A percentile compares a stretch with the other conserved stretches of the same genome.
Evolutionary conservation across 192 early-diverging fungal genomes (phyloP).

Genomic region (Funneliformis mosseae): DNA sequence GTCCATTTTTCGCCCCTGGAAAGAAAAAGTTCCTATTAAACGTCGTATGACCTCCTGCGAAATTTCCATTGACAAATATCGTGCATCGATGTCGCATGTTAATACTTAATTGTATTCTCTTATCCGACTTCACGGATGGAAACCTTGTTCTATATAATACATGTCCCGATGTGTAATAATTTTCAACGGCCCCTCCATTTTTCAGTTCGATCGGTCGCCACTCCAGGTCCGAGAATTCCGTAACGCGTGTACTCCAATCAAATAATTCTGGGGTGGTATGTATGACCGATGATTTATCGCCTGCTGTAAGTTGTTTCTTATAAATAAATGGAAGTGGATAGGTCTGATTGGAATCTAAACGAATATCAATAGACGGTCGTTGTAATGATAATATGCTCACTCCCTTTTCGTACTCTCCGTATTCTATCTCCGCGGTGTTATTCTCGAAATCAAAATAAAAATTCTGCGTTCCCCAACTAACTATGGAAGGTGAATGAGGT

Average conservation of each 20-base stretch:
- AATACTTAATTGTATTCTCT: slow-evolving; percentile 54
- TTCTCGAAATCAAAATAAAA: slow-evolving; percentile 39
- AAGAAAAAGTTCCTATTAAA: slow-evolving; percentile 59
- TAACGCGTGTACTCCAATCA: slow-evolving; percentile 35
- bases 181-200: slow-evolving; percentile 23
- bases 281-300: slow-evolving; percentile 31
- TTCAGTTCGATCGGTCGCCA: slow-evolving; percentile 37
- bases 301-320: slow-evolving; percentile 11
- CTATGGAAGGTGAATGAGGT: slow-evolving; percentile 40
- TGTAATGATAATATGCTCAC: slow-evolving; percentile 45
- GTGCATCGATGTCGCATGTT: slow-evolving; percentile 76
- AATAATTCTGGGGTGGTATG: slow-evolving; percentile 23
- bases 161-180: slow-evolving; percentile 28
- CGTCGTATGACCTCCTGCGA: slow-evolving; percentile 79
- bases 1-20: slow-evolving; percentile 71
- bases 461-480: slow-evolving; percentile 58
- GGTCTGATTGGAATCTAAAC: slow-evolving; percentile 17
- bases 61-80: slow-evolving; percentile 68
- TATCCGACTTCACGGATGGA: slow-evolving; percentile 35
- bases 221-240: slow-evolving; percentile 38
- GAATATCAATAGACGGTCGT: slow-evolving; percentile 18
- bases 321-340: slow-evolving; percentile 33
- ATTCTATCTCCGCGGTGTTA: slow-evolving; percentile 34
- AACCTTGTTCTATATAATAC: slow-evolving; percentile 7
- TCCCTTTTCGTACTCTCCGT: slow-evolving; percentile 38